A percentile compares a stretch with the other conserved stretches of the same genome.
Evolutionary conservation across 495 filamentous ascomycete species (phyloP).

Genomic region (Parmelia sp.): DNA sequence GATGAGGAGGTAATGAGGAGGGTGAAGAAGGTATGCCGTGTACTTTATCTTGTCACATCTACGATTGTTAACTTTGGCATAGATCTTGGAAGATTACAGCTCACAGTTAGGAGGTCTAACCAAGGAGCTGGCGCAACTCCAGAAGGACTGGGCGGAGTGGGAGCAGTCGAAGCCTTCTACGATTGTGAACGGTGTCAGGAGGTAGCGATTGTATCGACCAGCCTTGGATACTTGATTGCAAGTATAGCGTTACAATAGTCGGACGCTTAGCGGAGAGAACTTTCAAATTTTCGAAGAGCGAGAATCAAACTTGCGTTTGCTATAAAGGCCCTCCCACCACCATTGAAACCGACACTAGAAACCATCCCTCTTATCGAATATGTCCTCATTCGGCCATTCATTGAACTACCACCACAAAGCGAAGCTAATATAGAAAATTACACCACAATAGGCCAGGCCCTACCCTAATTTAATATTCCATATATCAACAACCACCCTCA

Average conservation of each 20-base stretch:
- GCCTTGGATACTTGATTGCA: slow-evolving; percentile 1
- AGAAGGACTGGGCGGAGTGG: slow-evolving; percentile 74
- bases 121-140: slow-evolving; percentile 69
- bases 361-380: not conserved
- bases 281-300: not conserved
- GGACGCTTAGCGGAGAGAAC: not conserved
- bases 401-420: not conserved
- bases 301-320: not conserved
- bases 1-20: slow-evolving; percentile 73
- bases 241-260: not conserved
- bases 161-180: slow-evolving; percentile 23
- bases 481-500: not conserved
- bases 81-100: slow-evolving; percentile 90
- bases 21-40: slow-evolving; percentile 69
- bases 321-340: not conserved
- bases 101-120: slow-evolving; percentile 79
- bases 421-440: not conserved
- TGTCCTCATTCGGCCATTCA: not conserved
- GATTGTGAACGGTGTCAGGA: not conserved
- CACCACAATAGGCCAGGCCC: not conserved
- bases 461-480: not conserved
- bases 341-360: not conserved
- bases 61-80: not conserved
- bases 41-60: not conserved
- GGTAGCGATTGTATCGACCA: not conserved